Percentiles rank a stretch among this genome's conserved stretches.
These are phyloP conservation scores for Obba rivulosa DNA, from an alignment of 768 basidiomycete genomes.

Conservation along the genomic window DNA sequence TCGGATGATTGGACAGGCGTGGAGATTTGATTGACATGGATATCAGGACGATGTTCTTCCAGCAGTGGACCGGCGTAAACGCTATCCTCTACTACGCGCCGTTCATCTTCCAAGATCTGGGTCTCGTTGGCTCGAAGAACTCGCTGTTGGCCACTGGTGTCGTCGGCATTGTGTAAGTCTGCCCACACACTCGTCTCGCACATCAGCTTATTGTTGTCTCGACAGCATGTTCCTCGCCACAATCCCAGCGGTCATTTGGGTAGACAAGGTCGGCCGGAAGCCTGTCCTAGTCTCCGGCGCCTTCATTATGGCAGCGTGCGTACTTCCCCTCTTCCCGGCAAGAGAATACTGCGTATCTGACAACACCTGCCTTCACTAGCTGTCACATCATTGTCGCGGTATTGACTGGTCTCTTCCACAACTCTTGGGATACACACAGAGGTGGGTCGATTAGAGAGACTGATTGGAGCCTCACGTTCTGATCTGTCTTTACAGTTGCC, in stretches of 20 bases:
- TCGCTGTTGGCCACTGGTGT: slow-evolving; percentile 62
- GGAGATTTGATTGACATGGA: slow-evolving; percentile 18
- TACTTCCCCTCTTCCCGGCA: slow-evolving; percentile 1
- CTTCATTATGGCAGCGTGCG: slow-evolving; percentile 62
- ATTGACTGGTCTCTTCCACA: slow-evolving; percentile 52
- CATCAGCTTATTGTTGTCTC: not conserved
- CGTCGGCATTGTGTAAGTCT: slow-evolving; percentile 67
- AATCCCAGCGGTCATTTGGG: slow-evolving; percentile 77
- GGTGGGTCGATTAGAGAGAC: not conserved
- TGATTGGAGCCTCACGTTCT: not conserved
- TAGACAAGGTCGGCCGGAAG: slow-evolving; percentile 71
- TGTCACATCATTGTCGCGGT: slow-evolving; percentile 70
- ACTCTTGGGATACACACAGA: slow-evolving; percentile 39
- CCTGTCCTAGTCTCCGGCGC: slow-evolving; percentile 72
- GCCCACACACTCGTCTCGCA: not conserved
- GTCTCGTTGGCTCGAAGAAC: slow-evolving; percentile 55
- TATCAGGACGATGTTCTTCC: slow-evolving; percentile 62
- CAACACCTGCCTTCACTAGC: slow-evolving; percentile 26
- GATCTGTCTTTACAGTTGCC: slow-evolving; percentile 32
- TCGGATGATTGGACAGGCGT: slow-evolving; percentile 15
- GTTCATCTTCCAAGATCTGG: slow-evolving; percentile 57
- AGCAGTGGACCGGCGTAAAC: slow-evolving; percentile 80
- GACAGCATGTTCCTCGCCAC: slow-evolving; percentile 68
- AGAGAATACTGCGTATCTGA: slow-evolving; percentile 13
- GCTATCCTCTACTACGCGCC: slow-evolving; percentile 77